Evolutionary conservation across 352 stramenopile genomes (phyloP).

Genomic region (Globisporangium iwayamae): DNA sequence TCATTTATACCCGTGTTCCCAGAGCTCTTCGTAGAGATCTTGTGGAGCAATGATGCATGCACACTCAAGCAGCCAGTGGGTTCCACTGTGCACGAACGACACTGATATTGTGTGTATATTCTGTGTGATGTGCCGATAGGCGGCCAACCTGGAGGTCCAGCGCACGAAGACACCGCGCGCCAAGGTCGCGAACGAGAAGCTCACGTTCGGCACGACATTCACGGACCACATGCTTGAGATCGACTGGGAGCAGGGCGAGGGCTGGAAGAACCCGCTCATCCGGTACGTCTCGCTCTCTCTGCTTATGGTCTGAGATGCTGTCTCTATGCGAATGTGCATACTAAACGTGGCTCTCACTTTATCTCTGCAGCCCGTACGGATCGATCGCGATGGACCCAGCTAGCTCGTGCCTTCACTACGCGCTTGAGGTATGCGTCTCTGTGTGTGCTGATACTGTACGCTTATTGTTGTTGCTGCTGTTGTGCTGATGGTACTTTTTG

Average conservation of each 20-base stretch:
- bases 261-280: slow-evolving; percentile 90
- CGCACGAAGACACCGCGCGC: slow-evolving; percentile 14
- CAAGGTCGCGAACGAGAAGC: slow-evolving; percentile 82
- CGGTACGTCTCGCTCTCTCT: slow-evolving; percentile 19
- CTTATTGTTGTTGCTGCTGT: background rate
- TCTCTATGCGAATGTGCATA: background rate
- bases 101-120: background rate
- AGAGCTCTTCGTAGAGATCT: background rate
- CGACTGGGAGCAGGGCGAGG: slow-evolving; percentile 81
- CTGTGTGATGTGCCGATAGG: background rate
- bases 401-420: slow-evolving; percentile 93
- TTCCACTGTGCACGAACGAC: too few relatives aligned
- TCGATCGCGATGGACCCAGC: slow-evolving; percentile 91
- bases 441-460: background rate
- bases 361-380: slow-evolving; percentile 70
- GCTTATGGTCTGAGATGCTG: background rate
- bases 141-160: slow-evolving; percentile 14
- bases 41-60: background rate
- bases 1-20: background rate
- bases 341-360: background rate
- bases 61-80: too few relatives aligned
- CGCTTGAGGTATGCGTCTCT: slow-evolving; percentile 49
- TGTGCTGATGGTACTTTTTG: background rate
- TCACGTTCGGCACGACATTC: slow-evolving; percentile 94
- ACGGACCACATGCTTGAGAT: slow-evolving; percentile 97